Base-by-base conservation (phyloP, 768 basidiomycete genomes). In the Lactarius sp. region DNA sequence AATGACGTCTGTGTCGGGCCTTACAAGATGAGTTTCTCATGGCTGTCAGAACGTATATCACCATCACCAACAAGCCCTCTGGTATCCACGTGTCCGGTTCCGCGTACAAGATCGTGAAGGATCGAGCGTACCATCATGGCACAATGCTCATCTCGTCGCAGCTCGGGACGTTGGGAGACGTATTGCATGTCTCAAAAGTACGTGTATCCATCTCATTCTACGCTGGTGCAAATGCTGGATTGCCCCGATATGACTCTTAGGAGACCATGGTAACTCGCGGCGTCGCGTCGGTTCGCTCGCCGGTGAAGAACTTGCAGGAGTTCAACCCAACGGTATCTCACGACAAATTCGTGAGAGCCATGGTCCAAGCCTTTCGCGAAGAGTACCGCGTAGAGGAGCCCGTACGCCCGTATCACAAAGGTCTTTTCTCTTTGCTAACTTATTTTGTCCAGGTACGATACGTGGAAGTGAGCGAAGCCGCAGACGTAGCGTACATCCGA, bases 141-240 rank as follows among this genome's bases (percentile, higher is more conserved):
- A 99, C 97, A 16, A 99, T 99, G 97, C 83, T 99, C 33, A 89
- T 98, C 22, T 87, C 91, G 8, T 93, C 94, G 3, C 76, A 80
- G 52, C 80, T 98, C 34, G 78, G 81, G 39, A 80, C 83, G 6
- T 77, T 99, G 8, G 88, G 91, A 0, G 83, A 88, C 65, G 75
- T 93, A 10, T 77, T 98, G 54, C 83, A 78, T 13, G 78, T 81
- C 0, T 76, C 81, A 59, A 88, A 90, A 77, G 92, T 90, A 63
- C 59, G 78, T 66, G 22, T 18, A 16, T 44, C 42, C 6, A 9
- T 33, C 3, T 62, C 44, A 10, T n/a, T 13, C 4, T 27, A 42
- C 6, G 27, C 46, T 50, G 33, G n/a, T 20, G 46, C 10, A 52
- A 16, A 31, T 0, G 41, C 27, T 39, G 37, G 20, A 52, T 20